Base-by-base conservation (phyloP, 371 early-diverging fungal genomes). In the Rhizopus delemar region DNA sequence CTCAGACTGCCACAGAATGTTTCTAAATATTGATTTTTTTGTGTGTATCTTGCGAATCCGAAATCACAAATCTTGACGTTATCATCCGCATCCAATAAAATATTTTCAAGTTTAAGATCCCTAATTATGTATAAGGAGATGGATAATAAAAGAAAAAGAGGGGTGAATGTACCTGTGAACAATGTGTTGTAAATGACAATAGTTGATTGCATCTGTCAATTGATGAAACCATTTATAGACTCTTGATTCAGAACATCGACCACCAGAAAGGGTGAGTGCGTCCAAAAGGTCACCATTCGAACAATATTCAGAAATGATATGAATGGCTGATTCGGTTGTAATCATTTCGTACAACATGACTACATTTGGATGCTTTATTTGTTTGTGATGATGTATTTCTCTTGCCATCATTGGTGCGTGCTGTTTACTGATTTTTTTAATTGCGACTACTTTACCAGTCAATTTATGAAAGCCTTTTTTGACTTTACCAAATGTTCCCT, bases 31-130 rank as follows among this genome's bases (percentile, higher is more conserved):
- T 84, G 86, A 56, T 82, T 80, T 41, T 76, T 72, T 22, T 89
- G 86, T 36, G 80, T 84, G 53, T 88, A 83, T 22, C 89, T 78
- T 43, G 93, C 91, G 78, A 94, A 93, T 12, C 95, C 95, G 83
- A 94, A 93, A 75, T 94, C 95, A 52, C 89, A 88, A 51, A 94
- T 75, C 66, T 93, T 94, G 58, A 90, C 81, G 53, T 87, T 80
- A 56, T 86, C 68, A 46, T 90, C 73, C n/a, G 79, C 70, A 59
- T 88, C 90, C 41, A 93, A 70, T n/a, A 93, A 65, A 38, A 93
- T 83, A 69, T 93, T 93, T 70, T 93, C 93, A 29, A 93, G 77
- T 61, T 93, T 93, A 49, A 93, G 75, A 69, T 93, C 93, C 38
- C 91, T 45, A 45, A 12, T 39, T 0, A 45, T 45, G 84, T 45